A percentile compares a stretch with the other conserved stretches of the same genome.
Evolutionary conservation across 352 stramenopile species (phyloP).

Genomic region (Phytopythium helicoides): DNA sequence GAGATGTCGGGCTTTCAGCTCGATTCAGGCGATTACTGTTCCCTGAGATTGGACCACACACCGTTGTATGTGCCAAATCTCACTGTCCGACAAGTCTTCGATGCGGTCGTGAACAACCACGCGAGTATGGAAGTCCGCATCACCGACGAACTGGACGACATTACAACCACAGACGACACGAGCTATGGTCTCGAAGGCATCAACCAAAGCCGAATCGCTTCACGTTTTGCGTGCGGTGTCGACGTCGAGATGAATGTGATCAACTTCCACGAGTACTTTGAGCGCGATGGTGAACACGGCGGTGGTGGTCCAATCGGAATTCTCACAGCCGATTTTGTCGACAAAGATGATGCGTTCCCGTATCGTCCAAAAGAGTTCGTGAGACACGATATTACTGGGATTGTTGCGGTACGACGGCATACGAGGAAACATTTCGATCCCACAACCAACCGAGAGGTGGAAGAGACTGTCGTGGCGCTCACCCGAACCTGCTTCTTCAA

Average conservation of each 20-base stretch:
- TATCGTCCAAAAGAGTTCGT: constrained; percentile 20
- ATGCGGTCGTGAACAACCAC: constrained; percentile 30
- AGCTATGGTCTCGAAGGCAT: constrained; percentile 22
- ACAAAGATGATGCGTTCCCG: constrained; percentile 27
- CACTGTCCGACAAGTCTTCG: constrained; percentile 27
- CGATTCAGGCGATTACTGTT: constrained; percentile 21
- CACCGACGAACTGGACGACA: constrained; percentile 32
- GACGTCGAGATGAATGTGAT: too few species aligned
- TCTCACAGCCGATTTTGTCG: constrained; percentile 16
- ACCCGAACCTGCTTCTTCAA: too few species aligned
- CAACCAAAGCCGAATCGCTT: constrained; percentile 21
- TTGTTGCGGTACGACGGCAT: constrained; percentile 1
- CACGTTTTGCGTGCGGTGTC: too few species aligned
- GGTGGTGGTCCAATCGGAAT: constrained; percentile 7
- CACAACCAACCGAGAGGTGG: constrained; percentile 2
- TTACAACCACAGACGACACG: constrained; percentile 39
- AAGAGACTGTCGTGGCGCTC: not conserved
- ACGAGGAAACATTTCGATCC: constrained; percentile 12
- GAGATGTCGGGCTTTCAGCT: constrained; percentile 22
- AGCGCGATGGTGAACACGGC: constrained; percentile 3
- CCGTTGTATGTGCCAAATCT: constrained; percentile 23
- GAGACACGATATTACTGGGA: constrained; percentile 18
- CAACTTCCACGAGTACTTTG: constrained; percentile 11
- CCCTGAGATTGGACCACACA: constrained; percentile 15
- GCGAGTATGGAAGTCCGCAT: constrained; percentile 38